phyloP scores from a whole-genome alignment of 495 filamentous ascomycete species.

The Penicillium goetzii region DNA sequence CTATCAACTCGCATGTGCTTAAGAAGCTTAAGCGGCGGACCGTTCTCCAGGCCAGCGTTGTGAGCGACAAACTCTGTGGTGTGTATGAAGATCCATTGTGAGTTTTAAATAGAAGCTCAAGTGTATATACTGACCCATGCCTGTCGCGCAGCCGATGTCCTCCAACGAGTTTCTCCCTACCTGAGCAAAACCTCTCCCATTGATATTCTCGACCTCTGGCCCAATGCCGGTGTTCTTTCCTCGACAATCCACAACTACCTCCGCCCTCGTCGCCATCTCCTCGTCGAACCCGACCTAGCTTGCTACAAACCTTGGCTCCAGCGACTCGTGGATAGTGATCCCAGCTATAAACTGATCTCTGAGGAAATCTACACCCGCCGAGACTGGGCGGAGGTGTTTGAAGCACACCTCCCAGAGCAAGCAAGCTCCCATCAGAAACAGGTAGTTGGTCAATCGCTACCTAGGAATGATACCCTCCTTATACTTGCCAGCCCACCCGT shows the following conservation, averaged over 20 bases:
- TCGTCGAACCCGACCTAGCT: slow-evolving; percentile 67
- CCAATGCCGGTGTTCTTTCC: slow-evolving; percentile 75
- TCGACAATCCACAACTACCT: slow-evolving; percentile 71
- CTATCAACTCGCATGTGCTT: slow-evolving; percentile 19
- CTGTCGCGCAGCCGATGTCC: slow-evolving; percentile 47
- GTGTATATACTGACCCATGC: slow-evolving; percentile 2
- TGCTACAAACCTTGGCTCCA: slow-evolving; percentile 61
- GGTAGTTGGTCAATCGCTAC: slow-evolving; percentile 29
- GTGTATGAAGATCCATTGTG: slow-evolving; percentile 26
- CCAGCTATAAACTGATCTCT: slow-evolving; percentile 55
- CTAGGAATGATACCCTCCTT: slow-evolving; percentile 67
- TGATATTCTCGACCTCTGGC: slow-evolving; percentile 84
- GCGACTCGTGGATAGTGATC: slow-evolving; percentile 60
- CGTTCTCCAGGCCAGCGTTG: slow-evolving; percentile 42
- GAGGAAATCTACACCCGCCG: slow-evolving; percentile 53
- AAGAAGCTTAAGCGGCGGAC: slow-evolving; percentile 5
- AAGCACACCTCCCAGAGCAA: slow-evolving; percentile 46
- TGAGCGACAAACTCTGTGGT: slow-evolving; percentile 66
- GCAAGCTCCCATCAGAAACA: slow-evolving; percentile 13
- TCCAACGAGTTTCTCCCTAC: slow-evolving; percentile 59
- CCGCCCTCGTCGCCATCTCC: slow-evolving; percentile 75
- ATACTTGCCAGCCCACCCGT: slow-evolving; percentile 61
- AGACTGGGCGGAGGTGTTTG: slow-evolving; percentile 50
- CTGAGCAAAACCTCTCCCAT: slow-evolving; percentile 67
- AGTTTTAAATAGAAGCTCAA: not conserved